Conservation (phyloP, 192 early-diverging fungal genomes). For the Coemansia pectinata region DNA sequence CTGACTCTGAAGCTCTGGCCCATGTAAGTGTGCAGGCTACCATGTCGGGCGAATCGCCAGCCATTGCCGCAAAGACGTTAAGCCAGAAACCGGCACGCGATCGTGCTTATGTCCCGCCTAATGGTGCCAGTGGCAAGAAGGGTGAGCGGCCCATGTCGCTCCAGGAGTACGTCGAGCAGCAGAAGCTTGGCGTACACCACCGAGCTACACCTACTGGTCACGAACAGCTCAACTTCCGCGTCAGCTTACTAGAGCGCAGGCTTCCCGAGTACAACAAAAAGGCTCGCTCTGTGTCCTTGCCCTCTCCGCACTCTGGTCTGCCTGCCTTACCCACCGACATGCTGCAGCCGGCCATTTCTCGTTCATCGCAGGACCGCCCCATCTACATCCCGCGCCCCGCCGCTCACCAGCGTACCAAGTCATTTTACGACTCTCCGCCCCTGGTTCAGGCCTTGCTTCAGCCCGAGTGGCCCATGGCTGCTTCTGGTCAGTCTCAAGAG, state of each 20-base stretch:
- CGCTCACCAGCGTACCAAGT: conserved; percentile 29
- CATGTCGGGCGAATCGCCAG: conserved; percentile 27
- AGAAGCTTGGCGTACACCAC: conserved; percentile 9
- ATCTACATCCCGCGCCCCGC: neutral
- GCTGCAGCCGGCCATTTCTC: neutral
- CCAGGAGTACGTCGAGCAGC: conserved; percentile 48
- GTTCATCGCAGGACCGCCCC: neutral
- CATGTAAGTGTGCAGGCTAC: conserved; percentile 35
- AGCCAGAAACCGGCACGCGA: neutral
- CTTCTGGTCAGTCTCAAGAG: conserved; percentile 2
- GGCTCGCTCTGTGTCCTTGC: conserved; percentile 36
- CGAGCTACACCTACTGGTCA: conserved; percentile 17
- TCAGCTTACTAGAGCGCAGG: conserved; percentile 42
- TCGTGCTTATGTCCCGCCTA: neutral
- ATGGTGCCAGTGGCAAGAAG: neutral
- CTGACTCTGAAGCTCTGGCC: conserved; percentile 36
- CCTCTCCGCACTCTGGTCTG: conserved; percentile 15
- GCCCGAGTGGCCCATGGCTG: conserved; percentile 11
- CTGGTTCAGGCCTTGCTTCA: conserved; percentile 39
- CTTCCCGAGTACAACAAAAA: conserved; percentile 11
- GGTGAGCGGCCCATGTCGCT: conserved; percentile 19
- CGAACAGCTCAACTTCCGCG: conserved; percentile 53
- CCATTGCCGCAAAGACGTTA: neutral
- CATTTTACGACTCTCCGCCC: conserved; percentile 39
- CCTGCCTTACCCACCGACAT: conserved; percentile 2